Percentiles rank a stretch among this genome's conserved stretches.
Conservation (phyloP, 352 stramenopile genomes). For the Pilasporangium apinafurcum region DNA sequence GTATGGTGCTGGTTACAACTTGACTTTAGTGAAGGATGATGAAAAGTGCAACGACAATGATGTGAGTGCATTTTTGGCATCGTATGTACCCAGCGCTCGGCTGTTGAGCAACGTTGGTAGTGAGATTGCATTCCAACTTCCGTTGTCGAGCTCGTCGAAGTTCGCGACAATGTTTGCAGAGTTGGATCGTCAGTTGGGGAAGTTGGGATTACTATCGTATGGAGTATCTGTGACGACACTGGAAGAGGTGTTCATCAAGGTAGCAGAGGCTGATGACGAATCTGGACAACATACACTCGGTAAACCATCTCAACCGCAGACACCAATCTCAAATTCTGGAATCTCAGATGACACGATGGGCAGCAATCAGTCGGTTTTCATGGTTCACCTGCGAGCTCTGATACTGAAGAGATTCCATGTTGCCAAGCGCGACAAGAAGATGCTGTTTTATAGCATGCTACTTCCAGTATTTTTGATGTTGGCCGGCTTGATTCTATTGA, state of each 20-base stretch:
- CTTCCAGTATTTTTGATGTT: slow-evolving; percentile 52
- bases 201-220: slow-evolving; percentile 46
- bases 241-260: slow-evolving; percentile 88
- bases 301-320: too few species aligned
- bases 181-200: slow-evolving; percentile 36
- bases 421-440: slow-evolving; percentile 56
- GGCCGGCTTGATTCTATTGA: slow-evolving; percentile 40
- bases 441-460: slow-evolving; percentile 45
- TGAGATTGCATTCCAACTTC: slow-evolving; percentile 73
- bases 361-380: slow-evolving; percentile 15
- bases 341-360: slow-evolving; percentile 9
- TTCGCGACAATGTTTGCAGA: slow-evolving; percentile 75
- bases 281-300: too few species aligned
- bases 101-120: slow-evolving; percentile 61
- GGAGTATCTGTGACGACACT: slow-evolving; percentile 81
- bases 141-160: slow-evolving; percentile 37
- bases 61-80: slow-evolving; percentile 7
- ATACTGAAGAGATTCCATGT: slow-evolving; percentile 55
- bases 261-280: slow-evolving; percentile 28
- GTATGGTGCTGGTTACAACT: slow-evolving; percentile 64
- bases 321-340: not conserved
- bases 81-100: slow-evolving; percentile 25
- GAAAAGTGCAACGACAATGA: slow-evolving; percentile 7
- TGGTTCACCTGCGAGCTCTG: slow-evolving; percentile 33
- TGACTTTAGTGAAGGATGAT: slow-evolving; percentile 45